Percentiles rank a stretch among this genome's conserved stretches.
These are phyloP conservation scores for Petunia secreta DNA, from an alignment of 257 asterid genomes.

Conservation along the genomic window DNA sequence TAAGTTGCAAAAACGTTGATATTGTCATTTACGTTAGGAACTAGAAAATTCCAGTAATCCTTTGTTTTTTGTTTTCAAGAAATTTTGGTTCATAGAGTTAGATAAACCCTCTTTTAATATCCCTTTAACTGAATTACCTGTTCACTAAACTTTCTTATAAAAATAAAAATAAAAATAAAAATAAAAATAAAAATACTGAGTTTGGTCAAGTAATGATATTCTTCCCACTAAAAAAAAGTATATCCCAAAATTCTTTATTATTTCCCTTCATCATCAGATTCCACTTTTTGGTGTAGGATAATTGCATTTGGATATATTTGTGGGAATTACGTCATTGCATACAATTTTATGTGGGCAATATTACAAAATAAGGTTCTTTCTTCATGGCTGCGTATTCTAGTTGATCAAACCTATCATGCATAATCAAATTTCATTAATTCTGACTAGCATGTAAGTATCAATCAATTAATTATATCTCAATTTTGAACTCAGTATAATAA, in stretches of 20 bases:
- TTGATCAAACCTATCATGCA: not conserved
- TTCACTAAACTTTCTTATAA: not conserved
- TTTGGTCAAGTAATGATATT: not conserved
- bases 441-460: too few species aligned
- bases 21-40: too few species aligned
- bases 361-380: not conserved
- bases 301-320: not conserved
- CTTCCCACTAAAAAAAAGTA: not conserved
- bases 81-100: not conserved
- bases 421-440: not conserved
- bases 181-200: not conserved
- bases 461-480: too few species aligned
- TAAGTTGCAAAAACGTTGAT: too few species aligned
- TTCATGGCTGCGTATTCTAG: not conserved
- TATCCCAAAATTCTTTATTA: not conserved
- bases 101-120: not conserved
- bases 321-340: conserved; percentile 27
- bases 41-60: too few species aligned
- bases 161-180: too few species aligned
- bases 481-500: too few species aligned
- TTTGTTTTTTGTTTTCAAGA: too few species aligned
- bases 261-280: not conserved
- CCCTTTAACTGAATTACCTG: not conserved
- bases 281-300: not conserved
- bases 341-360: conserved; percentile 20